Percentiles rank a stretch among this genome's conserved stretches.
These are phyloP conservation scores for Angomonas deanei DNA, from an alignment of 208 protist species.

Conservation along the genomic window DNA sequence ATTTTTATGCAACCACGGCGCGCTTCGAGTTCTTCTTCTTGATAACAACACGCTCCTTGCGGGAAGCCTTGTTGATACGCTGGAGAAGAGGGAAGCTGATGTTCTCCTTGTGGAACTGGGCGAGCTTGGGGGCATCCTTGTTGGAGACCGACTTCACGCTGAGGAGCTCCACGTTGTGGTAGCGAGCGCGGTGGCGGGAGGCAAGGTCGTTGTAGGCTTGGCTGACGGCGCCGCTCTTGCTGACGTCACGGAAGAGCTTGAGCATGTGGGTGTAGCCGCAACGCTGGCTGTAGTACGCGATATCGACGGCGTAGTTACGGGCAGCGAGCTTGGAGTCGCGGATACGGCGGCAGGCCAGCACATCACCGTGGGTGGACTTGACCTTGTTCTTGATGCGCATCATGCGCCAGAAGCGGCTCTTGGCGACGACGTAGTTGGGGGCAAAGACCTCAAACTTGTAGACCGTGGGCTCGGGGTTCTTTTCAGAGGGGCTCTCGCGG, in stretches of 20 bases:
- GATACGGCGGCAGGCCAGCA: constrained; percentile 91
- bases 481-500: constrained; percentile 90
- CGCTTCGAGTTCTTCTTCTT: constrained; percentile 82
- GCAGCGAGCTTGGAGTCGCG: constrained; percentile 95
- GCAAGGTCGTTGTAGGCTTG: constrained; percentile 98
- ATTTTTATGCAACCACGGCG: constrained; percentile 59
- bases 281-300: constrained; percentile 98
- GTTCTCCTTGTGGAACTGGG: constrained; percentile 90
- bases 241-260: constrained; percentile 99
- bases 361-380: constrained; percentile 98
- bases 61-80: constrained; percentile 68
- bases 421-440: constrained; percentile 96
- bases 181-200: constrained; percentile 94
- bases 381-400: constrained; percentile 97
- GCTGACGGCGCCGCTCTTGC: constrained; percentile 93
- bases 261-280: constrained; percentile 99
- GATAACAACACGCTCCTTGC: constrained; percentile 80
- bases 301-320: constrained; percentile 99
- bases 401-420: constrained; percentile 99
- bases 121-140: constrained; percentile 72
- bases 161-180: constrained; percentile 96
- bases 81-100: constrained; percentile 96
- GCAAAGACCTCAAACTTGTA: constrained; percentile 99
- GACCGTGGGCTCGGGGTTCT: constrained; percentile 90
- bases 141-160: constrained; percentile 86